Conservation (phyloP, 108 stramenopile species). For the Skeletonema tropicum region DNA sequence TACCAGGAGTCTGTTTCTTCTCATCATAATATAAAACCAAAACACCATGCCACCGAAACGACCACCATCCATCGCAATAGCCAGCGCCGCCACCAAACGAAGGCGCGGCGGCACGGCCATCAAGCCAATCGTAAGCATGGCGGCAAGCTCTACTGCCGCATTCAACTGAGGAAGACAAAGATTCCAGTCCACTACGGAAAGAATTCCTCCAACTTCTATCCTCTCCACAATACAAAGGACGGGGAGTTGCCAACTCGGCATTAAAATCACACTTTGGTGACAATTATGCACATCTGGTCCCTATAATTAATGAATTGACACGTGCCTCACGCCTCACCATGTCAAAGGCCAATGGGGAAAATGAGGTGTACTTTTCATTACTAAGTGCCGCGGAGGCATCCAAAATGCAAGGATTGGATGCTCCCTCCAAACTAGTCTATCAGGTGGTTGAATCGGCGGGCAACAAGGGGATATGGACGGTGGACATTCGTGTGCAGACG, state of each 20-base stretch:
- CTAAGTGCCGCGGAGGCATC: constrained; percentile 66
- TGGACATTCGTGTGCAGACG: constrained; percentile 91
- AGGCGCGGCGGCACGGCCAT: constrained; percentile 1
- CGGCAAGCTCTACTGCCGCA: neutral
- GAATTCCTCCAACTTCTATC: constrained; percentile 68
- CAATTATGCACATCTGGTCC: constrained; percentile 58
- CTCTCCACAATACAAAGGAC: constrained; percentile 47
- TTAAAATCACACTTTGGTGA: constrained; percentile 68
- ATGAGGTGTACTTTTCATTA: constrained; percentile 75
- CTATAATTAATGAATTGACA: constrained; percentile 81
- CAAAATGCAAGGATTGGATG: constrained; percentile 84
- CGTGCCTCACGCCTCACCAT: constrained; percentile 69
- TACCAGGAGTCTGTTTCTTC: no score
- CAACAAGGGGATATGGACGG: constrained; percentile 97
- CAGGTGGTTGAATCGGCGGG: constrained; percentile 92
- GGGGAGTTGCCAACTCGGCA: constrained; percentile 68
- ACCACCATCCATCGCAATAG: neutral
- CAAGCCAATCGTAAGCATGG: neutral
- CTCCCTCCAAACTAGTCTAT: constrained; percentile 83
- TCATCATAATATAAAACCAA: no score
- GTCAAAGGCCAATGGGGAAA: constrained; percentile 56
- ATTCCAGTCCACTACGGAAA: constrained; percentile 41
- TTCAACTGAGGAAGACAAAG: neutral
- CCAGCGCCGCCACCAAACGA: neutral
- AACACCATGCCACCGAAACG: neutral